phyloP scores from a whole-genome alignment of 768 basidiomycete species.

The Hortiboletus campestris region DNA sequence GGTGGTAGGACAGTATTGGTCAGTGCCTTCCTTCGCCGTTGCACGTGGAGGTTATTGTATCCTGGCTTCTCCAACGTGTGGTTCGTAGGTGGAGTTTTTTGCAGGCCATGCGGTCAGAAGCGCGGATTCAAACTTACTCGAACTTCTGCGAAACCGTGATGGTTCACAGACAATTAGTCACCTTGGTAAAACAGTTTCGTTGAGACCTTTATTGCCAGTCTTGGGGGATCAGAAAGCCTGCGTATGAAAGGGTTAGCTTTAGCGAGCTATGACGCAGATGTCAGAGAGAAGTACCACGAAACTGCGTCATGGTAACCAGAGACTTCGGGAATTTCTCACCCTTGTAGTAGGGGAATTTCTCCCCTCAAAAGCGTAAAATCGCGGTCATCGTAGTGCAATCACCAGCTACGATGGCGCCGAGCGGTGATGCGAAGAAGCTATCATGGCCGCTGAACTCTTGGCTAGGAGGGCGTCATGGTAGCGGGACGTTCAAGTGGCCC shows the following conservation, averaged over 20 bases:
- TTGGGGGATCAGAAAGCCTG: background rate
- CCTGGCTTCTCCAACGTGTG: too few species aligned
- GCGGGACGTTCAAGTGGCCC: too few species aligned
- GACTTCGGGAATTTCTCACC: background rate
- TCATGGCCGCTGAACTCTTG: background rate
- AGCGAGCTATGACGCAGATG: constrained; percentile 7
- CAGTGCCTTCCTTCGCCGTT: too few species aligned
- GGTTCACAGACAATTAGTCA: background rate
- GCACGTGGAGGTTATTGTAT: too few species aligned
- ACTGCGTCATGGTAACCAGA: background rate
- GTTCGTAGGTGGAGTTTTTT: background rate
- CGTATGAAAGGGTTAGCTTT: background rate
- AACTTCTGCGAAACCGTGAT: background rate
- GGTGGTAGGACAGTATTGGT: too few species aligned
- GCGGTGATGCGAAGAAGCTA: background rate
- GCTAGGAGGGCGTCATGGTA: background rate
- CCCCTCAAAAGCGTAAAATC: background rate
- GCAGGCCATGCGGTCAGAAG: background rate
- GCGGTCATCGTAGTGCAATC: background rate
- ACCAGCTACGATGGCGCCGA: background rate
- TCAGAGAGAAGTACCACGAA: background rate
- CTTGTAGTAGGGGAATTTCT: too few species aligned
- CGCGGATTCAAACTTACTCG: background rate
- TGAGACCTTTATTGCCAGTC: background rate
- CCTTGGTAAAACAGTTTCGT: constrained; percentile 1